Percentiles rank a stretch among this genome's conserved stretches.
These are phyloP conservation scores for Barbatosphaeria neglecta DNA, from an alignment of 495 filamentous ascomycete species.

Conservation along the genomic window DNA sequence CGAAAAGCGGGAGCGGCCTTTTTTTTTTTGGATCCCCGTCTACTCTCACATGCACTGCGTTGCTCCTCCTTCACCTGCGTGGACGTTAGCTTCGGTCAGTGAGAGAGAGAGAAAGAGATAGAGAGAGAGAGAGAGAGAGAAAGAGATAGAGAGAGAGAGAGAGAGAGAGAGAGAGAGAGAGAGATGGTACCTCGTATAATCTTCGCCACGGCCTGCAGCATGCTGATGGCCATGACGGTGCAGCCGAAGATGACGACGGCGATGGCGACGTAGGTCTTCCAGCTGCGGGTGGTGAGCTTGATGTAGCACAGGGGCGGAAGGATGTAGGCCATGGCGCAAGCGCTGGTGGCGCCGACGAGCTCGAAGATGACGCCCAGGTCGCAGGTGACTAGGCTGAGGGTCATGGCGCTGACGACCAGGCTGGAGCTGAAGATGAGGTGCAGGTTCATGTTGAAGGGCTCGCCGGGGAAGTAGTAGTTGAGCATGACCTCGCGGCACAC, in stretches of 20 bases:
- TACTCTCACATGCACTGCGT: conserved; percentile 6
- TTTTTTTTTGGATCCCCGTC: too few relatives aligned
- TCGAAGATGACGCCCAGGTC: conserved; percentile 93
- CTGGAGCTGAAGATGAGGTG: conserved; percentile 76
- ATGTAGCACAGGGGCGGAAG: conserved; percentile 91
- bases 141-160: too few relatives aligned
- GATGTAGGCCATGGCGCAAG: conserved; percentile 88
- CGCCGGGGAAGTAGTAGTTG: conserved; percentile 74
- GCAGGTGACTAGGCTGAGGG: conserved; percentile 68
- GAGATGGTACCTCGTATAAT: conserved; percentile 36
- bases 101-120: not conserved
- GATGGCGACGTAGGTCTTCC: conserved; percentile 61
- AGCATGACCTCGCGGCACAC: conserved; percentile 95
- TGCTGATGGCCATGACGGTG: conserved; percentile 72
- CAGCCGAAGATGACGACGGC: conserved; percentile 63
- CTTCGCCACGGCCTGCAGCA: conserved; percentile 61
- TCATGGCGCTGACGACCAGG: conserved; percentile 70
- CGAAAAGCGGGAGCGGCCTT: too few relatives aligned
- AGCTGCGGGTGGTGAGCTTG: conserved; percentile 70
- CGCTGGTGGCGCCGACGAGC: conserved; percentile 86
- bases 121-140: too few relatives aligned
- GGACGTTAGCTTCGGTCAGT: not conserved
- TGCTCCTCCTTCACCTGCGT: conserved; percentile 7
- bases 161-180: too few relatives aligned
- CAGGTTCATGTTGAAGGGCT: conserved; percentile 69